Conservation (phyloP, 805 yeast species). For the Spathaspora hagerdaliae region DNA sequence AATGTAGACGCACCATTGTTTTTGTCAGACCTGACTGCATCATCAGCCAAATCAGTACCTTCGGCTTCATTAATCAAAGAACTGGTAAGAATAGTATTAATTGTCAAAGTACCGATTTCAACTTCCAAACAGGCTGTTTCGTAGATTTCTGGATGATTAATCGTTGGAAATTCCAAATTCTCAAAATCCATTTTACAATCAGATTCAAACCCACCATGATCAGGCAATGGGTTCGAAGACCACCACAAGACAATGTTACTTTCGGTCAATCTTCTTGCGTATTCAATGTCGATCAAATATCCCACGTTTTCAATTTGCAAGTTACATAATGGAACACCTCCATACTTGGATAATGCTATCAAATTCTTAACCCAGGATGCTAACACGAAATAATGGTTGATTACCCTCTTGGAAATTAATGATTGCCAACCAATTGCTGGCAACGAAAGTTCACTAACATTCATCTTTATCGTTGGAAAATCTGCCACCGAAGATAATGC, state of each 20-base stretch:
- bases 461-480: constrained; percentile 63
- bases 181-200: constrained; percentile 58
- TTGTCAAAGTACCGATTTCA: constrained; percentile 70
- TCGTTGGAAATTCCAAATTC: constrained; percentile 59
- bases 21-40: constrained; percentile 24
- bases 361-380: constrained; percentile 71
- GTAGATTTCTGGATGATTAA: constrained; percentile 77
- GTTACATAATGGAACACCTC: constrained; percentile 85
- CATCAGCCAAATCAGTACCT: constrained; percentile 71
- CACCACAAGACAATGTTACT: constrained; percentile 86
- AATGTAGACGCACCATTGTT: constrained; percentile 47
- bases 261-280: constrained; percentile 69
- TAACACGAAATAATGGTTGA: constrained; percentile 67
- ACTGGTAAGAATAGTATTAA: constrained; percentile 84
- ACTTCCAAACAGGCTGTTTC: constrained; percentile 75
- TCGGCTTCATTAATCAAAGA: constrained; percentile 83
- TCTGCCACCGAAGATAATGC: constrained; percentile 45
- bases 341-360: constrained; percentile 61
- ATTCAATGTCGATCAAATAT: constrained; percentile 77
- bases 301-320: constrained; percentile 73
- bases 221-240: constrained; percentile 78
- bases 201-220: constrained; percentile 76
- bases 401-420: constrained; percentile 56
- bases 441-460: constrained; percentile 51
- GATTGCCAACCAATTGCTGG: constrained; percentile 85